Conservation (phyloP, 768 basidiomycete species). For the Lentinus tigrinus region DNA sequence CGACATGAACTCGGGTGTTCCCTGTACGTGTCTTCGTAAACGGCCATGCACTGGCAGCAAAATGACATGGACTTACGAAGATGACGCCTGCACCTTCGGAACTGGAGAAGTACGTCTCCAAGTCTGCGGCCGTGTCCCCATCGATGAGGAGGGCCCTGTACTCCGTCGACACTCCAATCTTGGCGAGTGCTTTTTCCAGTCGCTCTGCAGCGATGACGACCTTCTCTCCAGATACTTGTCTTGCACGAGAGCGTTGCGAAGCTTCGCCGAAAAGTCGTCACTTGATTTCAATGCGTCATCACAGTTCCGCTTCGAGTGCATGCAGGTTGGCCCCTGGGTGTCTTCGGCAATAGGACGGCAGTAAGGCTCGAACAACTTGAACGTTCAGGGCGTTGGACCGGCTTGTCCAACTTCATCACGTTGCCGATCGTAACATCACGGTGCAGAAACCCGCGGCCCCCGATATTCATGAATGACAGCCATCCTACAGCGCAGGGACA, state of each 20-base stretch:
- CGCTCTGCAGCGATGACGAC: background rate
- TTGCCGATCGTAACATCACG: background rate
- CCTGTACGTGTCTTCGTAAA: too few species aligned
- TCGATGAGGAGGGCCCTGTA: background rate
- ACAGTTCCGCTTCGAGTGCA: background rate
- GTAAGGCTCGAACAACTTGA: background rate
- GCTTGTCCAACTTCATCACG: background rate
- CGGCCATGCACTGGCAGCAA: too few species aligned
- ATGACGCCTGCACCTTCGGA: background rate
- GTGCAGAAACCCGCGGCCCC: background rate
- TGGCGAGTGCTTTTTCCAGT: background rate
- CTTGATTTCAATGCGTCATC: too few species aligned
- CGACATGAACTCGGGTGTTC: too few species aligned
- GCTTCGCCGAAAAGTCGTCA: background rate
- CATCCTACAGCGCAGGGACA: background rate
- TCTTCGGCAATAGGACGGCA: background rate
- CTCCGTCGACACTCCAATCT: background rate
- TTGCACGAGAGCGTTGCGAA: background rate
- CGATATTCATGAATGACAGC: background rate
- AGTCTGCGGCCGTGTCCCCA: background rate
- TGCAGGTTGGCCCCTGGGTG: background rate
- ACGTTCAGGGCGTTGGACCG: background rate
- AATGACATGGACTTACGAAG: too few species aligned
- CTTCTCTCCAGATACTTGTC: background rate
- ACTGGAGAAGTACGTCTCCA: background rate